These are phyloP conservation scores for Yarrowia divulgata DNA, from an alignment of 805 yeast species.

Conservation along the genomic window DNA sequence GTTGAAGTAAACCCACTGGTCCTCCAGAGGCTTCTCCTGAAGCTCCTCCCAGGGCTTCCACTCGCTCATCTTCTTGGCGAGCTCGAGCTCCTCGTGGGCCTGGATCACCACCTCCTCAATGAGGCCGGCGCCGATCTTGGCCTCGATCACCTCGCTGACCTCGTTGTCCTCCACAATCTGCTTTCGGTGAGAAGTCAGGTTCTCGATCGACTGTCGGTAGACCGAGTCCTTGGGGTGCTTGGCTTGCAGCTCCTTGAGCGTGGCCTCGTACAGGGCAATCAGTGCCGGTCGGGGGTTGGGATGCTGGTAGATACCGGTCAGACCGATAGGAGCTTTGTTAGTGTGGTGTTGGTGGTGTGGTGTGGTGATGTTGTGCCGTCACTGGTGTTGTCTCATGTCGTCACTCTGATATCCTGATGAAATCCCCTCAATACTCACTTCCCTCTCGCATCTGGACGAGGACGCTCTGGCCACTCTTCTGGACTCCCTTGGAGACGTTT, in stretches of 20 bases:
- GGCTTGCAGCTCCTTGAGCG: conserved; percentile 63
- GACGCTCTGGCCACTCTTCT: conserved; percentile 40
- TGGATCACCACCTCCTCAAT: conserved; percentile 83
- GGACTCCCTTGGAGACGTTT: conserved; percentile 38
- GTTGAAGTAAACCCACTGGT: conserved; percentile 85
- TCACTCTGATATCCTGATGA: neutral
- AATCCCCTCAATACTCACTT: conserved; percentile 13
- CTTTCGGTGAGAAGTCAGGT: conserved; percentile 73
- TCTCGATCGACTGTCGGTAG: conserved; percentile 76
- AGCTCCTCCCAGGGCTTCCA: conserved; percentile 82
- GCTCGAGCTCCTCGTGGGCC: conserved; percentile 78
- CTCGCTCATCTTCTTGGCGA: conserved; percentile 70
- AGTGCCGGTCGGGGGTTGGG: conserved; percentile 86
- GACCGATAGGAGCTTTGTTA: conserved; percentile 68
- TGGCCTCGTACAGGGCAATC: conserved; percentile 71
- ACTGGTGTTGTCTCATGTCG: neutral
- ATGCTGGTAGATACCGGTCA: conserved; percentile 78
- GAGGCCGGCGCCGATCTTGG: conserved; percentile 78
- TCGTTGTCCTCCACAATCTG: conserved; percentile 69
- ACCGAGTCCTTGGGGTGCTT: conserved; percentile 76
- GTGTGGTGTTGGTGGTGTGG: neutral
- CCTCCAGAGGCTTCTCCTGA: conserved; percentile 78
- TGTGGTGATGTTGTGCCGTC: neutral
- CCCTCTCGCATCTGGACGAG: conserved; percentile 39
- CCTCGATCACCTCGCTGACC: conserved; percentile 70